A percentile compares a stretch with the other conserved stretches of the same genome.
Evolutionary conservation across 257 asterid genomes (phyloP).

Genomic region (Solanum infundibuliforme): DNA sequence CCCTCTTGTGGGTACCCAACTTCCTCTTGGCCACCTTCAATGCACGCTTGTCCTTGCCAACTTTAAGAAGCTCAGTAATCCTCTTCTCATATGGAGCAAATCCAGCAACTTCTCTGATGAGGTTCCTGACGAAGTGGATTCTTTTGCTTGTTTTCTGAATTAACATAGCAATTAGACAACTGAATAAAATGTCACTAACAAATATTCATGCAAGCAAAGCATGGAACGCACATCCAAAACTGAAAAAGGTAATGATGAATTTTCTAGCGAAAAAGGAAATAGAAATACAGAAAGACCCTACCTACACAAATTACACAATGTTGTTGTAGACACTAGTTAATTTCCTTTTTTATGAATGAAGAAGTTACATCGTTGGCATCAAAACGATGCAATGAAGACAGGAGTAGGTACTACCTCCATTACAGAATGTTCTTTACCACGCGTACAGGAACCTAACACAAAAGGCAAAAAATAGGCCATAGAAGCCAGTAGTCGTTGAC

Average conservation of each 20-base stretch:
- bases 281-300: neutral
- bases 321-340: neutral
- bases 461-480: neutral
- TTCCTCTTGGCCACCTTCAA: slow-evolving; percentile 72
- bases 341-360: neutral
- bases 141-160: slow-evolving; percentile 65
- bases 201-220: neutral
- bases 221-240: neutral
- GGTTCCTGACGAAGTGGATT: slow-evolving; percentile 50
- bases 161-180: neutral
- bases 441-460: neutral
- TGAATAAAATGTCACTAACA: neutral
- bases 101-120: slow-evolving; percentile 69
- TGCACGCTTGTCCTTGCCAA: slow-evolving; percentile 71
- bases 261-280: neutral
- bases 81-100: slow-evolving; percentile 78
- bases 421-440: neutral
- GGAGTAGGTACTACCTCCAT: neutral
- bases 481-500: neutral
- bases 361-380: neutral
- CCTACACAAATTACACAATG: neutral
- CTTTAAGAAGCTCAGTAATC: slow-evolving; percentile 68
- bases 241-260: neutral
- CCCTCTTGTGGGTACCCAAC: slow-evolving; percentile 81
- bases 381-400: neutral